Percentiles rank a stretch among this genome's conserved stretches.
Evolutionary conservation across 768 basidiomycete species (phyloP).

Genomic region (Neoboletus subvelutipes): DNA sequence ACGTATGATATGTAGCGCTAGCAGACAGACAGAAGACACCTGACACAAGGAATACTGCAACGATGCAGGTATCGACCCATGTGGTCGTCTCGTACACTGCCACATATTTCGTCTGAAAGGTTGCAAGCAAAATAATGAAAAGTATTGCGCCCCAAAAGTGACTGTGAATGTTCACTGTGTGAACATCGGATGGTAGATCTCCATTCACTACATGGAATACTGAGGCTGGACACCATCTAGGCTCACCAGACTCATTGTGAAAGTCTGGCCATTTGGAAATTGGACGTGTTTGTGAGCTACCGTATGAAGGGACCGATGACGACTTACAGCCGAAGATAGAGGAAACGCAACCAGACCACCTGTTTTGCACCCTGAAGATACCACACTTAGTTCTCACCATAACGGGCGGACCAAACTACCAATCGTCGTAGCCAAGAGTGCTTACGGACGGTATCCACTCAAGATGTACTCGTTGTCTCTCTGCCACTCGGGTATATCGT

Average conservation of each 20-base stretch:
- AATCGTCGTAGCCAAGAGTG: constrained; percentile 3
- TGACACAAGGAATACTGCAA: constrained; percentile 64
- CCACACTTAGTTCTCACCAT: not conserved
- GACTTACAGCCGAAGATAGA: constrained; percentile 70
- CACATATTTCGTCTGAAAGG: constrained; percentile 53
- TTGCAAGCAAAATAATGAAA: constrained; percentile 55
- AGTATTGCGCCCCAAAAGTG: constrained; percentile 71
- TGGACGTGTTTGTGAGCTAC: constrained; percentile 17
- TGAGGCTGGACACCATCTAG: not conserved
- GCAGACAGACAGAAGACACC: constrained; percentile 73
- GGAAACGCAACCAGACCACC: constrained; percentile 58
- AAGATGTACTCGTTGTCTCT: constrained; percentile 73
- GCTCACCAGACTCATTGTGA: constrained; percentile 74
- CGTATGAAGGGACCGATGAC: constrained; percentile 11
- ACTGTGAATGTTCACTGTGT: constrained; percentile 79
- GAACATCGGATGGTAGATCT: constrained; percentile 13
- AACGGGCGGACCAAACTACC: constrained; percentile 4
- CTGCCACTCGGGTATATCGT: constrained; percentile 66
- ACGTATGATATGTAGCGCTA: constrained; percentile 73
- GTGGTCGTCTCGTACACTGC: constrained; percentile 51
- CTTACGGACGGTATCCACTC: constrained; percentile 67
- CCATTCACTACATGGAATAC: not conserved
- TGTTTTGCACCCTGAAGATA: constrained; percentile 50
- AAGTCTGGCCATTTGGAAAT: constrained; percentile 46
- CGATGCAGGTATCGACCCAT: constrained; percentile 58